Conservation (phyloP, 2,329 filamentous ascomycete genomes). For the Alternaria dauci region DNA sequence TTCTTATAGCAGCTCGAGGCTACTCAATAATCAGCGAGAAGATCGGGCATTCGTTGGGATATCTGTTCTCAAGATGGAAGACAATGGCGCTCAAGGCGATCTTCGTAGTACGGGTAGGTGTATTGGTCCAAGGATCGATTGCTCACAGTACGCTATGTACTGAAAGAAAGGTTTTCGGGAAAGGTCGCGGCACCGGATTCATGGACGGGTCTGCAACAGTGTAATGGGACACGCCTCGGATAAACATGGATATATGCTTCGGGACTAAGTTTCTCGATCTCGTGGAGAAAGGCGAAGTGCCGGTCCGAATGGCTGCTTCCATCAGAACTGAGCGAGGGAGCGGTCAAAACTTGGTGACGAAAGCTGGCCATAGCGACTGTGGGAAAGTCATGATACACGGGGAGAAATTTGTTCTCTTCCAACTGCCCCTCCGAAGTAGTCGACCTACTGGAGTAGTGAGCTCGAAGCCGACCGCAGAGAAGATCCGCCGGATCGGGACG, state of each 20-base stretch:
- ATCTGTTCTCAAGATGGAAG: rapidly evolving
- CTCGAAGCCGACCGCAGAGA: too few species aligned
- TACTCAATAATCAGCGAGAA: neutral
- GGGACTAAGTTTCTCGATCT: neutral
- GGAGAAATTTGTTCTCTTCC: too few species aligned
- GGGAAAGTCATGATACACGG: neutral
- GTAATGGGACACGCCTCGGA: neutral
- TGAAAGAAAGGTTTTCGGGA: neutral
- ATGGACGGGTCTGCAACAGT: neutral
- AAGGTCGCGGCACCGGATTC: neutral
- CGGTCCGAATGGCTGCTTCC: neutral
- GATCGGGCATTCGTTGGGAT: neutral
- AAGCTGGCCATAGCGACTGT: neutral
- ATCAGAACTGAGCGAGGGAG: neutral
- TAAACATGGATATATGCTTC: neutral
- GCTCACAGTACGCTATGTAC: neutral
- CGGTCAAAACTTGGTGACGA: neutral
- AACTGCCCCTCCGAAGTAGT: too few species aligned
- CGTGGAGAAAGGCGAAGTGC: neutral
- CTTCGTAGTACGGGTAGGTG: neutral
- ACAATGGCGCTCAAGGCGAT: neutral
- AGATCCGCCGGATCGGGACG: too few species aligned
- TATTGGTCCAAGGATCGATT: neutral
- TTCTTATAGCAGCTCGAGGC: too few species aligned
- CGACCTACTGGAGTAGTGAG: too few species aligned